A percentile compares a stretch with the other conserved stretches of the same genome.
Conservation (phyloP, 2,329 filamentous ascomycete species). For the Aspergillus transmontanensis region DNA sequence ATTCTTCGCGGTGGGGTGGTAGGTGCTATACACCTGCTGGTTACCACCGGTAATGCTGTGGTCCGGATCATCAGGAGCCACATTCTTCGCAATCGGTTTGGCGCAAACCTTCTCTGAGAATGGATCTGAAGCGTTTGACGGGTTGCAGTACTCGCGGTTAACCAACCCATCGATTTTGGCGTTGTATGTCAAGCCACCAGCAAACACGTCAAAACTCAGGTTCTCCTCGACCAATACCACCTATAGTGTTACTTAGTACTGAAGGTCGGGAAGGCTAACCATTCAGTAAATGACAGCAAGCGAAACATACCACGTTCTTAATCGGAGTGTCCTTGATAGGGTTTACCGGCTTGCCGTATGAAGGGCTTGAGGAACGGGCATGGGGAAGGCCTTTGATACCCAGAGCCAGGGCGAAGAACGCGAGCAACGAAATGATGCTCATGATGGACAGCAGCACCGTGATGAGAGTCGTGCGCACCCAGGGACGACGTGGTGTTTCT, state of each 20-base stretch:
- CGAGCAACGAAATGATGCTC: constrained; percentile 12
- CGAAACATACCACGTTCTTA: constrained; percentile 44
- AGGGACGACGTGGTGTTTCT: background rate
- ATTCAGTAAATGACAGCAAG: background rate
- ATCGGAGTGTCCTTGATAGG: constrained; percentile 35
- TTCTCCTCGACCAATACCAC: constrained; percentile 51
- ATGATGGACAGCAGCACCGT: constrained; percentile 11
- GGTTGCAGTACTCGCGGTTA: constrained; percentile 42
- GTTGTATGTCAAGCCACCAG: constrained; percentile 44
- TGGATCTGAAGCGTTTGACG: constrained; percentile 33
- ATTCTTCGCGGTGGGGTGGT: constrained; percentile 32
- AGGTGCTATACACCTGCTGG: constrained; percentile 46
- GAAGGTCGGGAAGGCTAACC: background rate
- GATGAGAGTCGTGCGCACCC: background rate
- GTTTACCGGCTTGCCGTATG: background rate
- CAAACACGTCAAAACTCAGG: constrained; percentile 44
- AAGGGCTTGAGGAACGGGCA: background rate
- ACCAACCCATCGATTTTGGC: constrained; percentile 38
- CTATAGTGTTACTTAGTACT: background rate
- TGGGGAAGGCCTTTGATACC: constrained; percentile 14
- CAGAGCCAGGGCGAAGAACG: constrained; percentile 16
- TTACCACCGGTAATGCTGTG: constrained; percentile 47
- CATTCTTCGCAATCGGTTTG: constrained; percentile 38
- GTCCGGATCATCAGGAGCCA: constrained; percentile 48
- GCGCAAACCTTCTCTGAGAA: constrained; percentile 39